These are phyloP conservation scores for Alternaria triticina DNA, from an alignment of 2,329 filamentous ascomycete species.

Conservation along the genomic window DNA sequence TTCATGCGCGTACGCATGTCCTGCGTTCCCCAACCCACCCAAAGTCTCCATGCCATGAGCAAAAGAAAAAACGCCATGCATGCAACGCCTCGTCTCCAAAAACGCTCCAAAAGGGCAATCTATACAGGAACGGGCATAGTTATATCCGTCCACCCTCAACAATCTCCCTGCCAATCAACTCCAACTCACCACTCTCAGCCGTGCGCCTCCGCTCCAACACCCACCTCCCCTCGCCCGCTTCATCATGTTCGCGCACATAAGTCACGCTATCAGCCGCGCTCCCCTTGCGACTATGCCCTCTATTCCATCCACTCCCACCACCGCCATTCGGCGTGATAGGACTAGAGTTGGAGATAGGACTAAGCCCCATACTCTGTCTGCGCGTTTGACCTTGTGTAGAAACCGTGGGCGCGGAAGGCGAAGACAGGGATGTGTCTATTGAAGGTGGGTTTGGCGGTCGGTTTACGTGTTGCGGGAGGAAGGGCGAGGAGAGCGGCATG, in stretches of 20 bases:
- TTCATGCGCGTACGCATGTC: background rate
- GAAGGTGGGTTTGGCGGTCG: conserved; percentile 26
- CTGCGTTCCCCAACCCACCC: background rate
- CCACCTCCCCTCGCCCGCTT: conserved; percentile 66
- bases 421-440: conserved; percentile 35
- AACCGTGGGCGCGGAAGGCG: conserved; percentile 24
- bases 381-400: conserved; percentile 28
- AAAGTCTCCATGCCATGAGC: background rate
- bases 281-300: conserved; percentile 47
- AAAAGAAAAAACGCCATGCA: background rate
- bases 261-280: conserved; percentile 71
- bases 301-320: conserved; percentile 30
- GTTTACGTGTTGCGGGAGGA: conserved; percentile 19
- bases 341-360: conserved; percentile 41
- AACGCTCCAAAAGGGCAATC: background rate
- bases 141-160: conserved; percentile 60
- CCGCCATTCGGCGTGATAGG: conserved; percentile 40
- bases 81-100: background rate
- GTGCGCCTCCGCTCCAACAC: conserved; percentile 72
- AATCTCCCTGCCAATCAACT: conserved; percentile 69
- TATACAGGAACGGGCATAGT: background rate
- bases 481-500: conserved; percentile 35
- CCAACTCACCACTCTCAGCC: conserved; percentile 68
- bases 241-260: conserved; percentile 68
- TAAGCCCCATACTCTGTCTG: conserved; percentile 39